Evolutionary conservation across 495 filamentous ascomycete species (phyloP).

Genomic region (Talaromyces thailandensis): DNA sequence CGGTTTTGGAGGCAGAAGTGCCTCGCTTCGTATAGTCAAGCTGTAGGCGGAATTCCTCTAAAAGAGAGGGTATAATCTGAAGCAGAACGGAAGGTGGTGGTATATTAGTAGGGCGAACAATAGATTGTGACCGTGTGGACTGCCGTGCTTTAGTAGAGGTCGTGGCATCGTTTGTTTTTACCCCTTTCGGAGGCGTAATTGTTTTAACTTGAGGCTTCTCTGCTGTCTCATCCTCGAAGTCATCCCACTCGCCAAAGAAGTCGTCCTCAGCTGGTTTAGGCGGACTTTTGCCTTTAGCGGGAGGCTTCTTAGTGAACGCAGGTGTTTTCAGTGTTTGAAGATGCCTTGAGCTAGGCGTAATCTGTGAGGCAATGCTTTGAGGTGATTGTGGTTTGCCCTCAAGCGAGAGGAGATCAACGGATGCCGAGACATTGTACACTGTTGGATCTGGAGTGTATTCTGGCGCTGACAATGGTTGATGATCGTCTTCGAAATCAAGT

Average conservation of each 20-base stretch:
- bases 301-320: background rate
- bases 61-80: slow-evolving; percentile 58
- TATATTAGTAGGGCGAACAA: slow-evolving; percentile 70
- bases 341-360: background rate
- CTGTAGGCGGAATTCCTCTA: slow-evolving; percentile 34
- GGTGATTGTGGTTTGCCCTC: background rate
- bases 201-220: background rate
- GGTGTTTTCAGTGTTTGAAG: background rate
- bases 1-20: background rate
- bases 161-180: background rate
- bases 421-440: background rate
- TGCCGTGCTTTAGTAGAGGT: background rate
- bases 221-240: slow-evolving; percentile 27
- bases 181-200: background rate
- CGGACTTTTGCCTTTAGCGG: background rate
- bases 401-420: slow-evolving; percentile 5
- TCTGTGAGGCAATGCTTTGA: background rate
- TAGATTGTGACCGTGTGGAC: slow-evolving; percentile 10
- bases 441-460: background rate
- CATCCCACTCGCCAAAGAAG: slow-evolving; percentile 24
- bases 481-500: slow-evolving; percentile 1
- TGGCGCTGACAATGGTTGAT: background rate
- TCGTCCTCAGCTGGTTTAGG: slow-evolving; percentile 14
- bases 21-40: background rate
- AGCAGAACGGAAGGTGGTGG: slow-evolving; percentile 82